phyloP scores from a whole-genome alignment of 2,329 filamentous ascomycete genomes.

The Fusarium oxysporum region DNA sequence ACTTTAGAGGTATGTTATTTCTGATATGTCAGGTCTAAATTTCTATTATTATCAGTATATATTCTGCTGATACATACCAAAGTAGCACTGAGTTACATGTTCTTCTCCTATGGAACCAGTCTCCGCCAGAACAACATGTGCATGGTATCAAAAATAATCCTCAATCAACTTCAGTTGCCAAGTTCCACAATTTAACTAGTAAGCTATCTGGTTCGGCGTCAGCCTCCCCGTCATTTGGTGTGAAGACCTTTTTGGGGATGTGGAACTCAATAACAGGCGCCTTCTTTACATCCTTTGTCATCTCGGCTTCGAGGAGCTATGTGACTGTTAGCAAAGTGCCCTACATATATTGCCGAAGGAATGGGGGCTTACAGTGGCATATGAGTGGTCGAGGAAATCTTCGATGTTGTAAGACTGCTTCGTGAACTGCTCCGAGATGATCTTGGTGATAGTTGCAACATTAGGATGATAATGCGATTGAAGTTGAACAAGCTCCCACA shows the following conservation, averaged over 20 bases:
- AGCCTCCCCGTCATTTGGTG: conserved; percentile 60
- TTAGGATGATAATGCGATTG: conserved; percentile 97
- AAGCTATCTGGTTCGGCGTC: conserved; percentile 64
- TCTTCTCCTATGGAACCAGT: neutral
- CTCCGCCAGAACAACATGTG: neutral
- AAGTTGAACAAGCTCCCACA: conserved; percentile 94
- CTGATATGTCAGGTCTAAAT: neutral
- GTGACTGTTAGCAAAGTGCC: neutral
- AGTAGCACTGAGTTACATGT: neutral
- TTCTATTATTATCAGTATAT: neutral
- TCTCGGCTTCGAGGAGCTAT: conserved; percentile 84
- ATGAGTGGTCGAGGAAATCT: conserved; percentile 96
- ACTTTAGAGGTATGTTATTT: neutral
- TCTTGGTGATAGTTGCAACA: conserved; percentile 91
- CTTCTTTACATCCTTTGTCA: conserved; percentile 86
- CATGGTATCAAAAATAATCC: neutral
- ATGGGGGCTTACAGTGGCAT: conserved; percentile 73
- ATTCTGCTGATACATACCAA: neutral
- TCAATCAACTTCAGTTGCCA: conserved; percentile 36
- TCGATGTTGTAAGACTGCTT: conserved; percentile 96
- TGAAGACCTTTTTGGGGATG: conserved; percentile 87
- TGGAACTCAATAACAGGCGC: conserved; percentile 91
- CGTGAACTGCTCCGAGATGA: conserved; percentile 96
- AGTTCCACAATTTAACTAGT: conserved; percentile 72
- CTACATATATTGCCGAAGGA: neutral